These are phyloP conservation scores for Micromonas commoda DNA, from an alignment of 139 green algal species.

Conservation along the genomic window DNA sequence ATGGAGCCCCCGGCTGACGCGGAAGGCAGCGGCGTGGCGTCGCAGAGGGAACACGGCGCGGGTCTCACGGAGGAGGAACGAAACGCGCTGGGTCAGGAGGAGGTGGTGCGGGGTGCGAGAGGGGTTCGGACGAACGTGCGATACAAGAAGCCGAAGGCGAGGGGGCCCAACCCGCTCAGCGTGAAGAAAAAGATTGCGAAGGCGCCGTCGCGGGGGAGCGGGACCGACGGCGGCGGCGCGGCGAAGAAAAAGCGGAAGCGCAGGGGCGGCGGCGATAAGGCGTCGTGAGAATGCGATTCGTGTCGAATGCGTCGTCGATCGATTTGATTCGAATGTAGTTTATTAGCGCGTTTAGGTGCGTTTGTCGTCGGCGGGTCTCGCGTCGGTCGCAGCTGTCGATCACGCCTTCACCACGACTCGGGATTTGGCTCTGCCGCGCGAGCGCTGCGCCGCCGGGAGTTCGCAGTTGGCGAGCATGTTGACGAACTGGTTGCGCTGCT, in stretches of 20 bases:
- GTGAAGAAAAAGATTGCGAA: constrained; percentile 17
- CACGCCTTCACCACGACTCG: too few species aligned
- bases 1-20: constrained; percentile 18
- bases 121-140: not conserved
- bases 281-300: not conserved
- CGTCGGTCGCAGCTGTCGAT: too few species aligned
- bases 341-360: too few species aligned
- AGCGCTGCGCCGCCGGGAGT: too few species aligned
- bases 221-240: not conserved
- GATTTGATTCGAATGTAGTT: too few species aligned
- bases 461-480: too few species aligned
- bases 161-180: constrained; percentile 6
- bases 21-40: not conserved
- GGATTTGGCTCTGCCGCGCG: too few species aligned
- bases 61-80: constrained; percentile 3
- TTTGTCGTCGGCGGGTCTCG: too few species aligned
- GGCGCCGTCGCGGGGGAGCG: not conserved
- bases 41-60: not conserved
- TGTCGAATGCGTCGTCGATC: not conserved
- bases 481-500: not conserved
- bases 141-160: constrained; percentile 12
- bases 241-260: constrained; percentile 16
- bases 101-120: not conserved
- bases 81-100: not conserved
- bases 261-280: not conserved